Evolutionary conservation across 1,284 basidiomycete species (phyloP).

Genomic region (Ustilago bromivora): DNA sequence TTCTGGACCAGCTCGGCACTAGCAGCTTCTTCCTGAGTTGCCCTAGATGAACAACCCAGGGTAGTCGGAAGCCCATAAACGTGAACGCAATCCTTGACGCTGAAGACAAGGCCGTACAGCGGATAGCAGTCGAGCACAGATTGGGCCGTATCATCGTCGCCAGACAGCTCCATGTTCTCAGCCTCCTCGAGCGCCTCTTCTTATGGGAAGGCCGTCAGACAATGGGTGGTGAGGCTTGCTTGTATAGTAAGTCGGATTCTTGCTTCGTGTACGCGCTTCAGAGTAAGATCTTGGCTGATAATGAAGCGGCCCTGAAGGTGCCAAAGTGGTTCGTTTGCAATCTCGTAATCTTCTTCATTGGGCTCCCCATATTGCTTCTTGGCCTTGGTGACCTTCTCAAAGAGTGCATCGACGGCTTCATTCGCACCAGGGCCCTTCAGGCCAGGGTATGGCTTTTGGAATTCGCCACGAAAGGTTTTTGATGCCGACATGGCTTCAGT

Average conservation of each 20-base stretch:
- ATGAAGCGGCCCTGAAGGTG: conserved; percentile 3
- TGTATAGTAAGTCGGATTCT: conserved; percentile 29
- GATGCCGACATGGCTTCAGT: conserved; percentile 9
- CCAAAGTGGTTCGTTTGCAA: conserved; percentile 1
- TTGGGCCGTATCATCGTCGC: not conserved
- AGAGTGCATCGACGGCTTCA: conserved; percentile 26
- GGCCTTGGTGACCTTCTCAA: conserved; percentile 18
- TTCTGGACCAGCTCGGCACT: conserved; percentile 17
- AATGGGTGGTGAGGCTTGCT: conserved; percentile 41
- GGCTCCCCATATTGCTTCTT: conserved; percentile 19
- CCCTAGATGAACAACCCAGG: conserved; percentile 44
- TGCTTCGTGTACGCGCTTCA: conserved; percentile 22
- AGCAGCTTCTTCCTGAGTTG: not conserved
- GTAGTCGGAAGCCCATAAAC: conserved; percentile 37
- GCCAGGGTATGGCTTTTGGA: conserved; percentile 26
- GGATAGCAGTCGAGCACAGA: conserved; percentile 9
- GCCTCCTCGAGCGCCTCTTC: conserved; percentile 18
- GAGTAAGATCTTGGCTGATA: not conserved
- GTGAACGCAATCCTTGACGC: conserved; percentile 58
- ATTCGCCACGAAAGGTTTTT: conserved; percentile 23
- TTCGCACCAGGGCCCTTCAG: conserved; percentile 20
- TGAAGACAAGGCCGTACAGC: conserved; percentile 46
- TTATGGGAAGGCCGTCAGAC: conserved; percentile 45
- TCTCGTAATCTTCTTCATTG: conserved; percentile 9
- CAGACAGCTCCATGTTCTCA: not conserved